These are phyloP conservation scores for Dichotomocladium elegans DNA, from an alignment of 371 early-diverging fungal species.

Conservation along the genomic window DNA sequence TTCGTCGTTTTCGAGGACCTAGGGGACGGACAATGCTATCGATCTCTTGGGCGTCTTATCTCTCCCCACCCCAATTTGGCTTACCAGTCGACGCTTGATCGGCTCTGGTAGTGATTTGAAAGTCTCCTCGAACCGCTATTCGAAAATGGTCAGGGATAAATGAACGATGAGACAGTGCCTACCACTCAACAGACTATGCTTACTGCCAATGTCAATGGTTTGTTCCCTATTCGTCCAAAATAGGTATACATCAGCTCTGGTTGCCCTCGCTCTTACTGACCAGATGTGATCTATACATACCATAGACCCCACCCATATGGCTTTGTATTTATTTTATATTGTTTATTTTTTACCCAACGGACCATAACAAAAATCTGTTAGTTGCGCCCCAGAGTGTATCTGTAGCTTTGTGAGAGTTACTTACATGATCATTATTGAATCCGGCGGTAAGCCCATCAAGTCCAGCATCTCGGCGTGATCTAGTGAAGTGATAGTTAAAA, in stretches of 20 bases:
- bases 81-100: slow-evolving; percentile 29
- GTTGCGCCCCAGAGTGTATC: neutral
- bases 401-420: neutral
- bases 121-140: slow-evolving; percentile 36
- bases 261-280: neutral
- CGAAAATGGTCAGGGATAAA: no score
- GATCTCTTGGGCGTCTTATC: no score
- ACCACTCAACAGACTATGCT: neutral
- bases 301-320: slow-evolving; percentile 52
- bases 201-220: slow-evolving; percentile 26
- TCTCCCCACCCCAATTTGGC: no score
- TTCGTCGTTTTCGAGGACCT: slow-evolving; percentile 47
- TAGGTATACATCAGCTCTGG: neutral
- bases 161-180: no score
- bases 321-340: slow-evolving; percentile 4
- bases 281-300: slow-evolving; percentile 8
- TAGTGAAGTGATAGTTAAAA: no score
- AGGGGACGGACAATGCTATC: no score
- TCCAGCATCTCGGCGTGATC: slow-evolving; percentile 47
- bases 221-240: slow-evolving; percentile 20
- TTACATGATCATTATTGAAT: slow-evolving; percentile 49
- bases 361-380: no score
- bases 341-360: neutral
- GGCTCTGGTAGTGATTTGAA: slow-evolving; percentile 27
- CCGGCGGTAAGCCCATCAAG: slow-evolving; percentile 38